A percentile compares a stretch with the other conserved stretches of the same genome.
Conservation (phyloP, 2,329 filamentous ascomycete genomes). For the Zarea fungicola region DNA sequence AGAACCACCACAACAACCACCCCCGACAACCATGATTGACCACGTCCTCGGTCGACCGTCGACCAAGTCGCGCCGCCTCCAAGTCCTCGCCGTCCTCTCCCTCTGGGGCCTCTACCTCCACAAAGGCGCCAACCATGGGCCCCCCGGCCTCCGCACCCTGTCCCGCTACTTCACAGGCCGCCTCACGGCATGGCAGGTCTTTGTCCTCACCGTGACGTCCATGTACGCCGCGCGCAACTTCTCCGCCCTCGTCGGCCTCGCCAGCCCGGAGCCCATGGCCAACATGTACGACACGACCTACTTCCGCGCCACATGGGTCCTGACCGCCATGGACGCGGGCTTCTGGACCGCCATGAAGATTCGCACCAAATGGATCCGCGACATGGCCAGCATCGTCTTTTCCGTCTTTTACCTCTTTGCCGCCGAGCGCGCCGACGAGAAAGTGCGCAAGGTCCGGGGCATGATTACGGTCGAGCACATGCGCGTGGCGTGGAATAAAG, state of each 20-base stretch:
- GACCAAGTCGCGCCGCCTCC: slow-evolving; percentile 83
- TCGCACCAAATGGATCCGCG: slow-evolving; percentile 68
- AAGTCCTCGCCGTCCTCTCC: slow-evolving; percentile 83
- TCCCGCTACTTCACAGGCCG: slow-evolving; percentile 65
- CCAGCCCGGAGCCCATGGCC: slow-evolving; percentile 86
- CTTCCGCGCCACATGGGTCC: slow-evolving; percentile 94
- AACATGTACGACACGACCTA: slow-evolving; percentile 91
- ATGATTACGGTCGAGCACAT: slow-evolving; percentile 87
- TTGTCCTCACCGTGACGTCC: slow-evolving; percentile 82
- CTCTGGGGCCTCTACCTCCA: slow-evolving; percentile 83
- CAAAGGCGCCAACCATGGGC: slow-evolving; percentile 83
- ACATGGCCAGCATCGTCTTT: slow-evolving; percentile 78
- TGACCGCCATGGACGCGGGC: slow-evolving; percentile 89
- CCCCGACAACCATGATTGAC: slow-evolving; percentile 57
- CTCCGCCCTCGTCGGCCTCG: slow-evolving; percentile 82
- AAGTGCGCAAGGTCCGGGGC: slow-evolving; percentile 83
- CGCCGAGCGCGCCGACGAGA: slow-evolving; percentile 92
- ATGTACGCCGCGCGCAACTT: slow-evolving; percentile 92
- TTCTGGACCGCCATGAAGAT: slow-evolving; percentile 99
- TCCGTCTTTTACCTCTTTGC: slow-evolving; percentile 87
- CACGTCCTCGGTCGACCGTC: slow-evolving; percentile 90
- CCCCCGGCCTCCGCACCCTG: slow-evolving; percentile 65
- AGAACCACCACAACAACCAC: background rate
- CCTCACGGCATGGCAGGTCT: slow-evolving; percentile 83
- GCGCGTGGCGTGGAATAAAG: slow-evolving; percentile 92